Conservation (phyloP, 306 rosid species). For the Mimosa pudica region DNA sequence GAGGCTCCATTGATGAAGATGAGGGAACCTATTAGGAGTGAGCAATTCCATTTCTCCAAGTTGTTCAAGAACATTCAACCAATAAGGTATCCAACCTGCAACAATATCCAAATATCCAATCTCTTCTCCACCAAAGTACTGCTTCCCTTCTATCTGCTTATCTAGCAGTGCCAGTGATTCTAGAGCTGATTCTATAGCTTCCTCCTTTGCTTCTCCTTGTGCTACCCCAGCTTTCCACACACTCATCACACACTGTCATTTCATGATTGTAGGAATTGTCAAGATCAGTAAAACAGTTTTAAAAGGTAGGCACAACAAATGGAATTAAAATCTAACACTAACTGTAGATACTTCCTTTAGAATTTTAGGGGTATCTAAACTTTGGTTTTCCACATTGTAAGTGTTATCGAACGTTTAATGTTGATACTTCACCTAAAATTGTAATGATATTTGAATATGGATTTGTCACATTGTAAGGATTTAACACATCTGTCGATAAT, state of each 20-base stretch:
- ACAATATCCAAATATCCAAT: slow-evolving; percentile 44
- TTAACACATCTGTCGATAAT: no score
- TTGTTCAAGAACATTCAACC: slow-evolving; percentile 44
- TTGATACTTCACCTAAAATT: no score
- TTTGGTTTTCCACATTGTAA: no score
- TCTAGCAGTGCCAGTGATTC: slow-evolving; percentile 50
- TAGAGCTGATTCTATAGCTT: slow-evolving; percentile 45
- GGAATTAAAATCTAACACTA: neutral
- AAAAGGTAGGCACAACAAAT: neutral
- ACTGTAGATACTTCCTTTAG: no score
- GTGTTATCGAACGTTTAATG: no score
- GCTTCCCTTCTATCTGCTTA: slow-evolving; percentile 55
- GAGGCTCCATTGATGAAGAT: slow-evolving; percentile 43
- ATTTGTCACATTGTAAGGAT: no score
- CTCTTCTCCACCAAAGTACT: slow-evolving; percentile 46
- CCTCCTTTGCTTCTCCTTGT: slow-evolving; percentile 49
- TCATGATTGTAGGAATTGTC: neutral
- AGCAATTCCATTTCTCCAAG: slow-evolving; percentile 40
- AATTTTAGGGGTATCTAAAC: no score
- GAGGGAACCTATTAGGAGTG: slow-evolving; percentile 44
- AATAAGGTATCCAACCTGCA: slow-evolving; percentile 37
- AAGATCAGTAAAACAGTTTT: neutral
- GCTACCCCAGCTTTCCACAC: slow-evolving; percentile 43
- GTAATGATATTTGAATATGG: no score
- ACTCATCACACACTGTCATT: slow-evolving; percentile 38